Evolutionary conservation across 2,329 filamentous ascomycete genomes (phyloP), one percentile per base, ranked within the genome.

Genomic region (Fusarium oligoseptatum): DNA sequence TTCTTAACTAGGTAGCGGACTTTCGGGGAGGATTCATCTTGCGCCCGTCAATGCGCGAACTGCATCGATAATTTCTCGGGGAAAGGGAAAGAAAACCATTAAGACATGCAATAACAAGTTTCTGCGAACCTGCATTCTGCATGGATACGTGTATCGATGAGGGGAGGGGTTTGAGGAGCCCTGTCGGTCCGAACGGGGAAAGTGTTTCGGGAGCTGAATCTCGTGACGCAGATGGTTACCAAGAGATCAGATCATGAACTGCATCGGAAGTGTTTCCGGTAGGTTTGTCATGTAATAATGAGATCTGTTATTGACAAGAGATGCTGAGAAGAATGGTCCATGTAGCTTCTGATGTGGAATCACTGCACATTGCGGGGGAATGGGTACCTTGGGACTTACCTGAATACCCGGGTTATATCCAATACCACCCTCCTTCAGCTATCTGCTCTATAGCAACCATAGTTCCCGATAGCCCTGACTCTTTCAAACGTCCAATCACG

Each of bases 31-130:
- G 39, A 32, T 61, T 61, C 58, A 29, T 64, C 17, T 55, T 63
- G 32, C 45, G 45, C 43, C 29, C 45, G 60, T 34, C 32, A 56
- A 56, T 64, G 48, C 48, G 27, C 14, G 45, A 64, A 56, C 48
- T 36, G 48, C 61, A 41, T 34, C 61, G 48, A 64, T 64, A 43
- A 64, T 64, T 64, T 56, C 61, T 56, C 61, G 48, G 61, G 45
- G 17, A 2, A 17, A 17, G 10, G 5, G 37, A 32, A 29, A 37
- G 2, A 27, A n/a, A 45, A 24, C 17, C 15, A 20, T 39, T 39
- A 60, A 60, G 56, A 41, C 36, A 37, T 56, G 52, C 52, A 56
- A 56, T 56, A 56, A 37, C 32, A n/a, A 12, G 52, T 2, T 22
- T 56, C 52, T 60, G 57, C 57, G 57, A 60, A 60, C 57, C 37